A percentile compares a stretch with the other conserved stretches of the same genome.
Evolutionary conservation across 2,329 filamentous ascomycete genomes (phyloP).

Genomic region (Alternaria alternata): DNA sequence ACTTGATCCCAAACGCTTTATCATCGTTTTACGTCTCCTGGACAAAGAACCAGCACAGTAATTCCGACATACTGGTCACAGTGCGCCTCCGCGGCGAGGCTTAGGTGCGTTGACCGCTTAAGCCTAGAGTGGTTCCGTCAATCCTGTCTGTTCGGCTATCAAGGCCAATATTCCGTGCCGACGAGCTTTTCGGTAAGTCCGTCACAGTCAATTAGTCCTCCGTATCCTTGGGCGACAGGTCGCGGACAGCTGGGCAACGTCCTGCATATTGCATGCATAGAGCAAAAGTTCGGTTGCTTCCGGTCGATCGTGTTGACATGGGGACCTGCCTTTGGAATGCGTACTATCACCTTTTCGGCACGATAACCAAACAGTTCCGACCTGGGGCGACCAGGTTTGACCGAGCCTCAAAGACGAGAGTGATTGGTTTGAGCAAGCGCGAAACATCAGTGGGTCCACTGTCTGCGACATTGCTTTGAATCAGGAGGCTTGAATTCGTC

Average conservation of each 20-base stretch:
- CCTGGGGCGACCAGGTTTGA: conserved; percentile 36
- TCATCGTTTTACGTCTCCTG: neutral
- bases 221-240: conserved; percentile 16
- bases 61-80: conserved; percentile 19
- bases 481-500: conserved; percentile 20
- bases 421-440: conserved; percentile 31
- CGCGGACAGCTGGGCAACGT: conserved; percentile 25
- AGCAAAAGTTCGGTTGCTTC: conserved; percentile 44
- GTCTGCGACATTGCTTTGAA: conserved; percentile 18
- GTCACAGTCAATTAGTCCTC: conserved; percentile 26
- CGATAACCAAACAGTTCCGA: conserved; percentile 37
- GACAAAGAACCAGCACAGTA: conserved; percentile 13
- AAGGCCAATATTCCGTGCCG: conserved; percentile 7
- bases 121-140: conserved; percentile 13
- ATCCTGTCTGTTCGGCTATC: conserved; percentile 21
- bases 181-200: conserved; percentile 27
- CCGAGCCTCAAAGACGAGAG: conserved; percentile 19
- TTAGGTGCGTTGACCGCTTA: conserved; percentile 19
- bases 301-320: conserved; percentile 38
- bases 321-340: conserved; percentile 35
- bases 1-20: conserved; percentile 7
- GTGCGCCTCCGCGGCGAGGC: conserved; percentile 18
- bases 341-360: conserved; percentile 30
- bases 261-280: conserved; percentile 43
- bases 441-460: conserved; percentile 10